Base-by-base conservation (phyloP, 805 yeast species). In the Cyberlindnera xylosilytica region DNA sequence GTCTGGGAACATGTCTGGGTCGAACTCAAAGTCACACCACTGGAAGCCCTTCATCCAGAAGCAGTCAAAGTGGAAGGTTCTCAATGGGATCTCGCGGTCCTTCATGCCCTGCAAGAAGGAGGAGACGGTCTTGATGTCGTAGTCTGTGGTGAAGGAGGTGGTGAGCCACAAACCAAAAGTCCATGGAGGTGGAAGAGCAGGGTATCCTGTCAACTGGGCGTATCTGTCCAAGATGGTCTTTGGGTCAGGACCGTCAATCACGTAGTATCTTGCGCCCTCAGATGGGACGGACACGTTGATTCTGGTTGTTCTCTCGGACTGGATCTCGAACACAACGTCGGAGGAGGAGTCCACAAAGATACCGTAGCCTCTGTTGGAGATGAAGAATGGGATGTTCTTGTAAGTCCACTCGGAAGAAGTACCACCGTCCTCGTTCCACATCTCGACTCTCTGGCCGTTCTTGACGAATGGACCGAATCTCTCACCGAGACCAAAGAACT, bases 351-450 rank as follows among this genome's bases (percentile, higher is more conserved):
- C 53, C 26, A 52, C 42, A 31, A 52, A 52, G 18, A 52, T 54
- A 48, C 56, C 56, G 27, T 52, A 52, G 1, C 56, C 56, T 19
- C 54, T 41, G 40, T 26, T 46, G 18, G 56, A 52, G 27, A 52
- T 50, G 36, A 43, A 50, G 41, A 52, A 52, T 22, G 56, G 56
- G 24, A 52, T 40, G 38, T 46, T 52, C 45, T 52, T 52, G 35
- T 52, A 52, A 13, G 56, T 41, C 45, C 37, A 46, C 46, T 52
- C 56, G 2, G 54, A 50, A 4, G 52, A 50, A 8, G 56, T 52
- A 31, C 56, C 56, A 39, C 56, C 56, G 28, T 52, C 56, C 30
- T 50, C 54, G 24, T 52, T 52, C 56, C 56, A 52, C 43, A 45
- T 47, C 41, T 52, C 52, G 4, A 52, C 56, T 36, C 52, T 45